Conservation (phyloP, 169 alveolate genomes). For the Cryptosporidium felis region DNA sequence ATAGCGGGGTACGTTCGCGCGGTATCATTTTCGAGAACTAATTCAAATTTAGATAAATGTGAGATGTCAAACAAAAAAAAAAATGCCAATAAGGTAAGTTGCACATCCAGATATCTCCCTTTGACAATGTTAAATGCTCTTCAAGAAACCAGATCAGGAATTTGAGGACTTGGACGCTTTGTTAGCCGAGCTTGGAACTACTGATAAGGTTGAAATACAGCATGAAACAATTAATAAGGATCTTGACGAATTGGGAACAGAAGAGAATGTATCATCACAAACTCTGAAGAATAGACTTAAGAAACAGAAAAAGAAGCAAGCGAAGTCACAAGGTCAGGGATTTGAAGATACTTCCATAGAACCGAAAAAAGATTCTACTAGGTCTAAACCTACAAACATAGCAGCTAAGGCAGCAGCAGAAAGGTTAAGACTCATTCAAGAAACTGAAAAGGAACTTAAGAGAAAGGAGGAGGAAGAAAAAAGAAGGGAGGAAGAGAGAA, state of each 20-base stretch:
- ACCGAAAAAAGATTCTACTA: neutral
- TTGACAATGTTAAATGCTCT: neutral
- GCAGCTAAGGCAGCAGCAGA: constrained; percentile 85
- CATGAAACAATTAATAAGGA: neutral
- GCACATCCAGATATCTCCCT: neutral
- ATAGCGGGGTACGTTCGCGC: constrained; percentile 29
- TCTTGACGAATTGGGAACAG: neutral
- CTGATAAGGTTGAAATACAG: neutral
- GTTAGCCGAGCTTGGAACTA: constrained; percentile 51
- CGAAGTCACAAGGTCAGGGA: constrained; percentile 22
- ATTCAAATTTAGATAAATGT: neutral
- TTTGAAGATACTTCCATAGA: neutral
- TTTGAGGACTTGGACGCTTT: constrained; percentile 58
- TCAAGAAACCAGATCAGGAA: constrained; percentile 18
- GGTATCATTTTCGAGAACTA: neutral
- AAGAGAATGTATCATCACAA: constrained; percentile 56
- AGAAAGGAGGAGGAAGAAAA: constrained; percentile 80
- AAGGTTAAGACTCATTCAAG: constrained; percentile 78
- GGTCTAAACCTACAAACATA: neutral
- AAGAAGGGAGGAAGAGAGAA: constrained; percentile 81
- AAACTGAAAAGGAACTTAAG: constrained; percentile 71
- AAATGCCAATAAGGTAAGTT: constrained; percentile 54
- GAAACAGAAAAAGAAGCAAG: constrained; percentile 50
- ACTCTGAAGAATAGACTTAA: constrained; percentile 64
- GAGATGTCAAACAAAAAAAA: constrained; percentile 60